Percentiles rank a stretch among this genome's conserved stretches.
phyloP scores from a whole-genome alignment of 2,329 filamentous ascomycete species.

The Paraphaeosphaeria sporulosa region DNA sequence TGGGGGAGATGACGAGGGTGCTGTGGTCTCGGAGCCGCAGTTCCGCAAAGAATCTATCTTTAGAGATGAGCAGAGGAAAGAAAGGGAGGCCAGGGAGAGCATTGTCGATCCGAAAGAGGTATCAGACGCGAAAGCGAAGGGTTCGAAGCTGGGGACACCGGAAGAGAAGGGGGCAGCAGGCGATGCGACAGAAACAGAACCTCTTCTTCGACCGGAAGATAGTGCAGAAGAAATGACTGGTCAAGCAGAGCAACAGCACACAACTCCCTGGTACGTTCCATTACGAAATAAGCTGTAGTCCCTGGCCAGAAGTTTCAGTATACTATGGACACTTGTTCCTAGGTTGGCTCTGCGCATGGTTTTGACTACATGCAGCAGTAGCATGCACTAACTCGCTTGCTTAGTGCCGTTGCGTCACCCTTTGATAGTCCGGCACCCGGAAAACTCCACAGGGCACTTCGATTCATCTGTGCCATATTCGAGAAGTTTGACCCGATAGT shows the following conservation, averaged over 20 bases:
- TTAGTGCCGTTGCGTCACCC: not conserved
- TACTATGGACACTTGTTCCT: too few relatives aligned
- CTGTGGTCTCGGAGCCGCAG: not conserved
- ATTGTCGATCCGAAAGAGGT: not conserved
- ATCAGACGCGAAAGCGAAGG: not conserved
- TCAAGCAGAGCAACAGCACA: not conserved
- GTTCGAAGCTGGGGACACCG: not conserved
- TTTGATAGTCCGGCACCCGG: not conserved
- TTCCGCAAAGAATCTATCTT: not conserved
- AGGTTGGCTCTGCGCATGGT: too few relatives aligned
- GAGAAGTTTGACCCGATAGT: not conserved
- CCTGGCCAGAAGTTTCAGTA: too few relatives aligned
- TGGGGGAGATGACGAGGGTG: not conserved
- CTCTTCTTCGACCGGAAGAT: not conserved
- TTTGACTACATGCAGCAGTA: too few relatives aligned
- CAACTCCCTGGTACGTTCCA: not conserved
- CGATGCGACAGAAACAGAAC: not conserved
- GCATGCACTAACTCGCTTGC: too few relatives aligned
- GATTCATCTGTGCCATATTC: not conserved
- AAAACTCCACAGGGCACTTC: not conserved
- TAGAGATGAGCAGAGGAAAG: not conserved
- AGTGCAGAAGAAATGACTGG: not conserved
- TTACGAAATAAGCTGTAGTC: not conserved
- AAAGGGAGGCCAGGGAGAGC: not conserved
- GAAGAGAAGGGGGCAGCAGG: not conserved